A percentile compares a stretch with the other conserved stretches of the same genome.
Conservation (phyloP, 345 rosid species). For the Corchorus olitorius region DNA sequence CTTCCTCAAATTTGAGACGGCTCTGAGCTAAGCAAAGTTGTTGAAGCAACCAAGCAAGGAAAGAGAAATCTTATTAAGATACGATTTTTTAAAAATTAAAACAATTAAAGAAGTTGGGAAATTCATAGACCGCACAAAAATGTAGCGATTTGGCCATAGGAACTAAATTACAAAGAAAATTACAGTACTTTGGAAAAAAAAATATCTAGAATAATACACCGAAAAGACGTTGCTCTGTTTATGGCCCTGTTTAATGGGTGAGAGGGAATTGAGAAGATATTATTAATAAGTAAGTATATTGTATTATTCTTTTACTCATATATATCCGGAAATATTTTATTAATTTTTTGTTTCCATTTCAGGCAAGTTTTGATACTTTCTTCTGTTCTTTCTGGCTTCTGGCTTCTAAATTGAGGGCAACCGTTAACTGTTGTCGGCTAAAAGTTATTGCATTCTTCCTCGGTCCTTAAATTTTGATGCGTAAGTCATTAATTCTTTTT, state of each 20-base stretch:
- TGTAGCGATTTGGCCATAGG: not conserved
- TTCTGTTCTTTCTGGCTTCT: conserved; percentile 17
- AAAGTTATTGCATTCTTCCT: not conserved
- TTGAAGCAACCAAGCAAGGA: conserved; percentile 13
- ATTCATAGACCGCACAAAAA: not conserved
- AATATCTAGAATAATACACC: not conserved
- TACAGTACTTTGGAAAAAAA: not conserved
- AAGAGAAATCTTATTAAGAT: not conserved
- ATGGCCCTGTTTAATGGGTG: not conserved
- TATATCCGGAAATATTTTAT: conserved; percentile 22
- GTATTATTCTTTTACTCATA: conserved; percentile 1
- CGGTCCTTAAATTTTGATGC: not conserved
- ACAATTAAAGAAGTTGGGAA: not conserved
- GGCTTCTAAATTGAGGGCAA: not conserved
- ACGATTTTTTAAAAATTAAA: not conserved
- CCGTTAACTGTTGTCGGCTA: not conserved
- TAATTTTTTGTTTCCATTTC: conserved; percentile 31
- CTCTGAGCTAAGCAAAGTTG: not conserved
- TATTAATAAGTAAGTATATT: not conserved
- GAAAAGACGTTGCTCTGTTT: conserved; percentile 10
- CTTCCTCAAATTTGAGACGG: not conserved
- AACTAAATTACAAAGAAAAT: too few species aligned
- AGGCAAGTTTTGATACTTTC: conserved; percentile 37
- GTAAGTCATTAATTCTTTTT: not conserved
- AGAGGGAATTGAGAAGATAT: not conserved